Percentiles rank a stretch among this genome's conserved stretches.
phyloP scores from a whole-genome alignment of 2,329 filamentous ascomycete genomes.

The Aspergillus proliferans region DNA sequence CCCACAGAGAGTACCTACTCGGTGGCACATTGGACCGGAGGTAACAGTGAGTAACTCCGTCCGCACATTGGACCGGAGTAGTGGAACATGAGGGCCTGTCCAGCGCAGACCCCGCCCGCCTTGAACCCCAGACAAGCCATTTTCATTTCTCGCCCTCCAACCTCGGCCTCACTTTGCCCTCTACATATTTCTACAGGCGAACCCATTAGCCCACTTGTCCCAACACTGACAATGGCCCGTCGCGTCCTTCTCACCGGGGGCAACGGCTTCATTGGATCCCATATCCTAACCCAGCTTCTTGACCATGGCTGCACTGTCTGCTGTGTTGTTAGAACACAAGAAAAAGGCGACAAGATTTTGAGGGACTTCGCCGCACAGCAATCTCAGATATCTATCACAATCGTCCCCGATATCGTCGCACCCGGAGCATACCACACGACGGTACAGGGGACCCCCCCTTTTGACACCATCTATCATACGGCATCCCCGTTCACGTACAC shows the following conservation, averaged over 20 bases:
- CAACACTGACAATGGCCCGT: neutral
- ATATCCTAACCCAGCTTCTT: conserved; percentile 3
- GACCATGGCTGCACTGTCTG: neutral
- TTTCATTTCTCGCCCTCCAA: no score
- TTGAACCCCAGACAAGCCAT: neutral
- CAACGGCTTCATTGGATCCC: conserved; percentile 4
- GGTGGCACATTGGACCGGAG: no score
- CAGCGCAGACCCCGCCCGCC: neutral
- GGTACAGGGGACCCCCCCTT: neutral
- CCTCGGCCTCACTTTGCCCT: no score
- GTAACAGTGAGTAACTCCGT: no score
- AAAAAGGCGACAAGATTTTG: neutral
- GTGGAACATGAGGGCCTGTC: neutral
- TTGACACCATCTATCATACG: conserved; percentile 4
- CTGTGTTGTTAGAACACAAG: neutral
- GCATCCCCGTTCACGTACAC: conserved; percentile 4
- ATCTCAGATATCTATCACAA: neutral
- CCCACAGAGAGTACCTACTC: neutral
- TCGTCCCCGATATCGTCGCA: conserved; percentile 3
- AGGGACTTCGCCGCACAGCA: neutral
- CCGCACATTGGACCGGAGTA: neutral
- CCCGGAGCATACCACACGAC: conserved; percentile 1
- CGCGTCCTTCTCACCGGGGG: conserved; percentile 1
- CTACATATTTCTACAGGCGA: no score
- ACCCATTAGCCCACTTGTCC: no score